Base-by-base conservation (phyloP, 2,329 filamentous ascomycete genomes). In the Epicoccum nigrum region DNA sequence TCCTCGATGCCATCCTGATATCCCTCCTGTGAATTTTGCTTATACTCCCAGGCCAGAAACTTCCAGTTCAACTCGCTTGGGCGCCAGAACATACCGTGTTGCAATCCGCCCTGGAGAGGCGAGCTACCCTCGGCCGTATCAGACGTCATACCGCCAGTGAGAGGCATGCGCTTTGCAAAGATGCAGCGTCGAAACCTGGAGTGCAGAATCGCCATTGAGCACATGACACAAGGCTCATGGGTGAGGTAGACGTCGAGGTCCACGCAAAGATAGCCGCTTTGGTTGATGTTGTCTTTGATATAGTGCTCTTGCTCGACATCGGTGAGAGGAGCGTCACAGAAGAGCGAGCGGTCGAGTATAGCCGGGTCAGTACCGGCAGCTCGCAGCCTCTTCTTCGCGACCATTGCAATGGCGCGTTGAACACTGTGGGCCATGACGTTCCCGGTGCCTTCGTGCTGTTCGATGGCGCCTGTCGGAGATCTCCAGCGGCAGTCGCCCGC, bases 141-240 rank as follows among this genome's bases (percentile, higher is more conserved):
- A 17, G 91, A 87, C 64, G 87, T 88, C 76, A 97, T 80, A 34
- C 90, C 92, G 41, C 93, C 93, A 11, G 89, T 95, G 57, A 84
- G 77, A 38, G 83, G 82, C 88, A 96, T 94, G 47, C 89, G 84
- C 56, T 86, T 81, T 57, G 84, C 85, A 74, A 96, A 96, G 31
- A 96, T 82, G 43, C 92, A 89, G 45, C 88, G 86, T 35, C 90
- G 87, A 81, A 99, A 96, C 42, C 94, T 85, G 7, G 93, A 97
- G 70, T 97, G 92, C 17, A 97, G 81, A 62, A 97, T 88, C 1
- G 90, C 94, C 94, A 97, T 97, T 28, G 89, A 91, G 75, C 94
- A 99, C 84, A 96, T 95, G 54, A 96, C 84, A 70, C 94, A 99
- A 4, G 94, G 94, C 75, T 99, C 94, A 68, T 97, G 92, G 2